These are phyloP conservation scores for Serendipita sp. DNA, from an alignment of 768 basidiomycete genomes.

Conservation along the genomic window DNA sequence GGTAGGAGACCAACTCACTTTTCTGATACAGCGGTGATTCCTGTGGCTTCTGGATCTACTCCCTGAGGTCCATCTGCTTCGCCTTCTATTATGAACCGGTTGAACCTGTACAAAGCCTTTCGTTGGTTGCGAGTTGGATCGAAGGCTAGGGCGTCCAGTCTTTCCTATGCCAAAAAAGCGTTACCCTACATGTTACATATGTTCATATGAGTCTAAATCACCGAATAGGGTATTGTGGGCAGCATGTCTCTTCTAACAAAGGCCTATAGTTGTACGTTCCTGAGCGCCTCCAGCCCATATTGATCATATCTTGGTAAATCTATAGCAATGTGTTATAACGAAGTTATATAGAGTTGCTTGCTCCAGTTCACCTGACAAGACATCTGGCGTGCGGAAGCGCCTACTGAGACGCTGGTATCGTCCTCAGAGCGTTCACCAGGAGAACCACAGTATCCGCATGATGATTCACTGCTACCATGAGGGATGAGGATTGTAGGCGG, in stretches of 20 bases:
- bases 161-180: conserved; percentile 15
- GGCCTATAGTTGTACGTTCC: conserved; percentile 81
- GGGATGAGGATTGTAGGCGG: neutral
- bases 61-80: conserved; percentile 9
- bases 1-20: too few species aligned
- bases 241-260: conserved; percentile 65
- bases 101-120: conserved; percentile 51
- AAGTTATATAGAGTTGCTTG: neutral
- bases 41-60: neutral
- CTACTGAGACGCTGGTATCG: conserved; percentile 4
- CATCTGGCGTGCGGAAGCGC: conserved; percentile 4
- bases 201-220: conserved; percentile 18
- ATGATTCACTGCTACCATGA: conserved; percentile 13
- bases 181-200: conserved; percentile 15
- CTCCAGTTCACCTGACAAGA: conserved; percentile 5
- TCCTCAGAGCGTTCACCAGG: conserved; percentile 23
- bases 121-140: conserved; percentile 58
- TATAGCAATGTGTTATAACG: conserved; percentile 16
- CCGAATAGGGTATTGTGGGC: conserved; percentile 92
- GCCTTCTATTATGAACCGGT: conserved; percentile 42
- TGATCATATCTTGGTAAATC: conserved; percentile 71
- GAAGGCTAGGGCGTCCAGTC: conserved; percentile 51
- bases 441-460: conserved; percentile 54
- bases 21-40: neutral
- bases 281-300: conserved; percentile 72